Base-by-base conservation (phyloP, 2,329 filamentous ascomycete species). In the Neophaeococcomyces aloes region DNA sequence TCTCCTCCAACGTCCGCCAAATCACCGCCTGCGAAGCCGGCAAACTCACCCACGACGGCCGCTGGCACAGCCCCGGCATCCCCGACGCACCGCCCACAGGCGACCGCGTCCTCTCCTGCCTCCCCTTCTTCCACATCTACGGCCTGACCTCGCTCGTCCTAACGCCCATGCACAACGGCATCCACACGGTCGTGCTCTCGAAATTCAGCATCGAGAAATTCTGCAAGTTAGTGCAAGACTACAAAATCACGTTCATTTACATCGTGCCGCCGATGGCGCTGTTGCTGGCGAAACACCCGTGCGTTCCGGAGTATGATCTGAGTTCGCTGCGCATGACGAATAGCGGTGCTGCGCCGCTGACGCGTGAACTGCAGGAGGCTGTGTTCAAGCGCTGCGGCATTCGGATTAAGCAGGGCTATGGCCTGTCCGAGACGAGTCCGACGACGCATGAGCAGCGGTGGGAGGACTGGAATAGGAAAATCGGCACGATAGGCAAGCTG, bases 111-210 rank as follows among this genome's bases (percentile, higher is more conserved):
- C 63, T 95, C 5, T 84, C 83, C 1, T 81, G 94, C 46, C 63
- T 94, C 8, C 88, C 88, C 0, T 91, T 94, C 61, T 94, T 87
- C 65, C 87, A 94, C 59, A 88, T 94, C 50, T 94, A 94, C 57
- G 86, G 83, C 6, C 73, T 94, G 18, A 83, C 78, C 10, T 81
- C 76, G 54, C 74, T 87, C 31, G 70, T 93, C 27, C 78, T 91
- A 49, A 72, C 79, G 56, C 68, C 77, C 27, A 63, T 86, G 10
- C 79, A 79, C 61, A 67, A 69, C 17, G 86, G 85, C 5, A 68
- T 80, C 40, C 70, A 78, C 44, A 70, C 81, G 0, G 66, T 87
- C 2, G 76, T 89, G 8, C 80, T 93, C 73, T 66, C 80, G 2
- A 81, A 81, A 48, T 96, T 94, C 61, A 83, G 93, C 46, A 69